Conservation (phyloP, 225 moss, liverwort and hornwort species). For the Bryoerythrophyllum caledonicum region DNA sequence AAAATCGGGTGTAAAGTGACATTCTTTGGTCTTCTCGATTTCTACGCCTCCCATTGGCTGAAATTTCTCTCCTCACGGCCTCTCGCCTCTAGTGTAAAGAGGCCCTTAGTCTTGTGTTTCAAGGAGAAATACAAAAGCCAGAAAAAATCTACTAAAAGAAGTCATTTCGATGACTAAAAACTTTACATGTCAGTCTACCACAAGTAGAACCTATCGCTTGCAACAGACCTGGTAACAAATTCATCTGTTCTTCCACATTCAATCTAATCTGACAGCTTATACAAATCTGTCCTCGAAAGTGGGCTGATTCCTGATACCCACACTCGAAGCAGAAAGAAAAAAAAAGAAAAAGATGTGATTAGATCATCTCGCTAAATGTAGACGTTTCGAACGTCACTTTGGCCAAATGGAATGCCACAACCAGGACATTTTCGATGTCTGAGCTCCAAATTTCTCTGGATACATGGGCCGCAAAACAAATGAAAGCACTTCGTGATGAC, state of each 20-base stretch:
- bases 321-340: constrained; percentile 29
- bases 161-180: constrained; percentile 45
- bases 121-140: constrained; percentile 18
- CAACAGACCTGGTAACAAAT: constrained; percentile 40
- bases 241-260: constrained; percentile 47
- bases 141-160: constrained; percentile 18
- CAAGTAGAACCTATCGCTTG: constrained; percentile 30
- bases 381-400: constrained; percentile 95
- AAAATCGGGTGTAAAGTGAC: too few relatives aligned
- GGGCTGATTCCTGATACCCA: constrained; percentile 31
- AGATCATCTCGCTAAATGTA: constrained; percentile 71
- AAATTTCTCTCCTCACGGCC: too few relatives aligned
- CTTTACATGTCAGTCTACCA: constrained; percentile 47
- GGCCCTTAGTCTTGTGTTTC: too few relatives aligned
- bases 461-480: constrained; percentile 96
- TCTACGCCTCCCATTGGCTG: too few relatives aligned
- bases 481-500: constrained; percentile 99
- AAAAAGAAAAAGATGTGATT: background rate
- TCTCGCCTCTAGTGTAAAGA: too few relatives aligned
- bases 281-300: constrained; percentile 38
- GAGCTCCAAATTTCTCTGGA: constrained; percentile 93
- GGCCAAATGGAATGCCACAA: constrained; percentile 97
- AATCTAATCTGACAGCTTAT: constrained; percentile 38
- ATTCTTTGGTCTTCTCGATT: too few relatives aligned
- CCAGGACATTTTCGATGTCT: constrained; percentile 99